These are phyloP conservation scores for Agaricus bisporus DNA, from an alignment of 768 basidiomycete species.

Conservation along the genomic window DNA sequence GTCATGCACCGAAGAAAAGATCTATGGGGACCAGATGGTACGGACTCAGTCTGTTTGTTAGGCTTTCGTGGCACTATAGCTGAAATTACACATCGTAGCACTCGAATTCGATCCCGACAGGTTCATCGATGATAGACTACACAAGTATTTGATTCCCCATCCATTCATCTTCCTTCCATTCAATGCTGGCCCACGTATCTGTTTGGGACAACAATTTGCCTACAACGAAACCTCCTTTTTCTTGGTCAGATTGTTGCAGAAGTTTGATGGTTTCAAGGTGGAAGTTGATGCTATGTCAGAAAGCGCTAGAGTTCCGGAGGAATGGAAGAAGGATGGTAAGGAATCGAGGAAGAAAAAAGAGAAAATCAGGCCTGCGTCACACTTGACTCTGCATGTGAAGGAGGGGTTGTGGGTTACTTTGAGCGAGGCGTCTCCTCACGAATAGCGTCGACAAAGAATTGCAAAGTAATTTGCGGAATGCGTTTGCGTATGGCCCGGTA, in stretches of 20 bases:
- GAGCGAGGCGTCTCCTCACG: slow-evolving; percentile 17
- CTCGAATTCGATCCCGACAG: slow-evolving; percentile 59
- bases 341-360: slow-evolving; percentile 26
- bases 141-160: slow-evolving; percentile 48
- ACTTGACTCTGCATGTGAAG: slow-evolving; percentile 35
- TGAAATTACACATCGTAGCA: slow-evolving; percentile 24
- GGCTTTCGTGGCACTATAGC: not conserved
- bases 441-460: not conserved
- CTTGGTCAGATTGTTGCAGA: slow-evolving; percentile 42
- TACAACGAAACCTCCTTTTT: slow-evolving; percentile 43
- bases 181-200: slow-evolving; percentile 46
- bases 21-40: slow-evolving; percentile 67
- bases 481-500: too few relatives aligned
- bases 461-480: too few relatives aligned
- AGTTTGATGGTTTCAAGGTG: slow-evolving; percentile 35
- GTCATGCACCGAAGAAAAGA: slow-evolving; percentile 59
- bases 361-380: slow-evolving; percentile 25
- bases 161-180: slow-evolving; percentile 53
- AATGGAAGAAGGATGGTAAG: slow-evolving; percentile 24
- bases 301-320: slow-evolving; percentile 25
- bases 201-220: slow-evolving; percentile 45
- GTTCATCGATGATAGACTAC: slow-evolving; percentile 54
- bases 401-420: slow-evolving; percentile 41
- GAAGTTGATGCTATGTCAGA: slow-evolving; percentile 30
- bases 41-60: not conserved